phyloP scores from a whole-genome alignment of 345 rosid genomes.

The Lepidium africanum region DNA sequence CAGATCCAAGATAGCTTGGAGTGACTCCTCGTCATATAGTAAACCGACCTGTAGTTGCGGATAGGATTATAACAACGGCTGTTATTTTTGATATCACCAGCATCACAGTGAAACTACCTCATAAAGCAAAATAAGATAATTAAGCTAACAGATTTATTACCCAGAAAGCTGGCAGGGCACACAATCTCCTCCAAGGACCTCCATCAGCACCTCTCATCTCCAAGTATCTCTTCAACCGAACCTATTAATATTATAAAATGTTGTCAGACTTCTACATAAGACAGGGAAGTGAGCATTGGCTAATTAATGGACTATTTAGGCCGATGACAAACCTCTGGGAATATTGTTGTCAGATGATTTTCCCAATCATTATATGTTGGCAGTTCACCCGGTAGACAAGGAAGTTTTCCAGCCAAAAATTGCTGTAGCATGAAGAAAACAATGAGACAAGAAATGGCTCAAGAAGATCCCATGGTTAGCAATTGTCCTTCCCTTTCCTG shows the following conservation, averaged over 20 bases:
- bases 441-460: not conserved
- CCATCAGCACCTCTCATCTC: conserved; percentile 99
- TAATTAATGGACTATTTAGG: not conserved
- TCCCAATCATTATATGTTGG: conserved; percentile 97
- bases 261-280: conserved; percentile 1
- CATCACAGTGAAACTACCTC: not conserved
- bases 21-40: conserved; percentile 76
- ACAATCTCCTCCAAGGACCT: conserved; percentile 96
- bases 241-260: conserved; percentile 38
- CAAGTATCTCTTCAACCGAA: conserved; percentile 91
- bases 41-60: conserved; percentile 66
- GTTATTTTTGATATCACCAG: not conserved
- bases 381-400: conserved; percentile 83
- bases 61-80: conserved; percentile 11
- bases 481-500: not conserved
- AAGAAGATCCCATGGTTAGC: not conserved
- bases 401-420: conserved; percentile 93
- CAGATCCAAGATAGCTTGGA: conserved; percentile 69
- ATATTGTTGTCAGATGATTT: conserved; percentile 91
- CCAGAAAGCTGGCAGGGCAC: conserved; percentile 98
- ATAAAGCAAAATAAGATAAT: not conserved
- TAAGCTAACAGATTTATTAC: conserved; percentile 34
- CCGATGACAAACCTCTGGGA: conserved; percentile 71
- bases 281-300: not conserved
- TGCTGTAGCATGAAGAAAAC: conserved; percentile 46